Conservation (phyloP, 2,329 filamentous ascomycete genomes). For the Hypoxylon sp. region DNA sequence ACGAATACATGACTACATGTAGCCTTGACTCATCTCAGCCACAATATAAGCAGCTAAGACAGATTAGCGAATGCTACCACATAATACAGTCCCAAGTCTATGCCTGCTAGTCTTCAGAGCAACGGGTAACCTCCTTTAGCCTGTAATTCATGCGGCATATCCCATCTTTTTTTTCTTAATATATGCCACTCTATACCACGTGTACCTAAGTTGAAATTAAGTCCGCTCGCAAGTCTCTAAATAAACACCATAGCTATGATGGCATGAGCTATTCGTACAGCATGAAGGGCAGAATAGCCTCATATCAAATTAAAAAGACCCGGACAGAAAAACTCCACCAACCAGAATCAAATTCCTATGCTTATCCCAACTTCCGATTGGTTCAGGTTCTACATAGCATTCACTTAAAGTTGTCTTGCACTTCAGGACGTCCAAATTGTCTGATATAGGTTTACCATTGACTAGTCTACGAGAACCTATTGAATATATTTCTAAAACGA, state of each 20-base stretch:
- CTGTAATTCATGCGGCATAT: constrained; percentile 27
- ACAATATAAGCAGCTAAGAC: constrained; percentile 12
- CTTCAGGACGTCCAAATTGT: background rate
- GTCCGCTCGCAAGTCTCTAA: constrained; percentile 16
- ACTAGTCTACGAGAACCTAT: background rate
- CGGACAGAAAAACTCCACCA: background rate
- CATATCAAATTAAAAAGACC: background rate
- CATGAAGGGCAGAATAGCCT: constrained; percentile 2
- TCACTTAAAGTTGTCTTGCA: background rate
- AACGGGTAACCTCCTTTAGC: constrained; percentile 29
- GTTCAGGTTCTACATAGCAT: background rate
- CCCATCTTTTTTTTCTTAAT: constrained; percentile 15
- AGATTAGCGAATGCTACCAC: constrained; percentile 39
- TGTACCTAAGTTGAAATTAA: constrained; percentile 21
- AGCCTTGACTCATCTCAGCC: constrained; percentile 8
- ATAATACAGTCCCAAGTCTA: constrained; percentile 12
- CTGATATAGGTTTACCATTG: background rate
- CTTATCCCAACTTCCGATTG: background rate
- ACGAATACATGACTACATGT: constrained; percentile 7
- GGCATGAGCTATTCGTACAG: background rate
- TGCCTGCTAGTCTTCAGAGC: constrained; percentile 3
- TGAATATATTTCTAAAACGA: background rate
- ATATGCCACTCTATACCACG: constrained; percentile 28
- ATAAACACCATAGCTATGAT: constrained; percentile 6
- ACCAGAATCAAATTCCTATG: background rate